Conservation (phyloP, 352 stramenopile genomes). For the Paralagenidium karlingii region DNA sequence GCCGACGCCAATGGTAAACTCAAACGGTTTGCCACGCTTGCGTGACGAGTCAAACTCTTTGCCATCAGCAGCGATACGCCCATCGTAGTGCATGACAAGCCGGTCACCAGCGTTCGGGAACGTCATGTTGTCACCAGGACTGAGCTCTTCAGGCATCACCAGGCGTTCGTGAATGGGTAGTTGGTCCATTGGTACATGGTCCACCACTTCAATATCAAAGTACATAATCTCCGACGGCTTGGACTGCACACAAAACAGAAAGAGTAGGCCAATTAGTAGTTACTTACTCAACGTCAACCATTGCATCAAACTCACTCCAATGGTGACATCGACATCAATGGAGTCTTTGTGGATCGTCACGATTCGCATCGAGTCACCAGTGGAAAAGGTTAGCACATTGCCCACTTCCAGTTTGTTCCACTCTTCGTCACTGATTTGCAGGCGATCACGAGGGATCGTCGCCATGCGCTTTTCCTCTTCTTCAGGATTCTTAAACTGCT, state of each 20-base stretch:
- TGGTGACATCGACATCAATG: constrained; percentile 66
- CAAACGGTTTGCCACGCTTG: constrained; percentile 57
- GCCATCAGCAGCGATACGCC: constrained; percentile 45
- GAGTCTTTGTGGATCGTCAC: constrained; percentile 50
- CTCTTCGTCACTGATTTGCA: constrained; percentile 16
- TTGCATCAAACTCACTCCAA: too few species aligned
- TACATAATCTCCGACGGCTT: constrained; percentile 71
- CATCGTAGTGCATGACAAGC: constrained; percentile 79
- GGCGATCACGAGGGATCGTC: constrained; percentile 24
- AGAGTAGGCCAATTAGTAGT: too few species aligned
- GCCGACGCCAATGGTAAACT: constrained; percentile 66
- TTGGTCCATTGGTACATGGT: constrained; percentile 30
- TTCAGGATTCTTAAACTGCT: too few species aligned
- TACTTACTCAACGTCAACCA: too few species aligned
- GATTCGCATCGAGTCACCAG: constrained; percentile 46
- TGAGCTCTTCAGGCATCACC: constrained; percentile 58
- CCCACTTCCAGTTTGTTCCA: constrained; percentile 60
- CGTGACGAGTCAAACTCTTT: constrained; percentile 69
- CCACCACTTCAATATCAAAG: constrained; percentile 55
- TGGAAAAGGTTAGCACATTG: constrained; percentile 37
- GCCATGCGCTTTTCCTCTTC: constrained; percentile 45
- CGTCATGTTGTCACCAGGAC: constrained; percentile 38
- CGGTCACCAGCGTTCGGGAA: constrained; percentile 60
- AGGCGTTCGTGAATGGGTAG: constrained; percentile 40
- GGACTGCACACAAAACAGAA: too few species aligned